Evolutionary conservation across 2,329 filamentous ascomycete genomes (phyloP).

Genomic region (Sarocladium strictum): DNA sequence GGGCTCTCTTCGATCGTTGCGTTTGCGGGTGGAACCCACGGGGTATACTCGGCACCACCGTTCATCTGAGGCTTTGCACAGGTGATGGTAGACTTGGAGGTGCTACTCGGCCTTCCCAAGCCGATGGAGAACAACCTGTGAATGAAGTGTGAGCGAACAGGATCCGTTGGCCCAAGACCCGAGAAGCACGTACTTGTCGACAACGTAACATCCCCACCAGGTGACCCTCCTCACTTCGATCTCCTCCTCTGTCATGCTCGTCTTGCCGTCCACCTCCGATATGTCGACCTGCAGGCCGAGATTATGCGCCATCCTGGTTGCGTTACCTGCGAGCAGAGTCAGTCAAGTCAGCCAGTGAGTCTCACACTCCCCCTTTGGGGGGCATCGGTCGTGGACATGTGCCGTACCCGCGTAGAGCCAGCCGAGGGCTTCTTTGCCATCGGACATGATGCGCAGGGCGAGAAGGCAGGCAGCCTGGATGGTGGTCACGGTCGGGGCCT

Average conservation of each 20-base stretch:
- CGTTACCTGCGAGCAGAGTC: conserved; percentile 18
- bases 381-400: too few species aligned
- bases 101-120: conserved; percentile 17
- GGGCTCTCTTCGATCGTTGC: not conserved
- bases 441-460: conserved; percentile 15
- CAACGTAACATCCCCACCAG: conserved; percentile 19
- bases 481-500: conserved; percentile 17
- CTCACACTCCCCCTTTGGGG: too few species aligned
- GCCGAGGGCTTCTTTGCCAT: conserved; percentile 18
- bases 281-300: conserved; percentile 19
- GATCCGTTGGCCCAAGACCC: not conserved
- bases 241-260: conserved; percentile 13
- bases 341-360: too few species aligned
- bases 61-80: conserved; percentile 15
- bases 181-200: conserved; percentile 16
- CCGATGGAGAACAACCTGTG: conserved; percentile 15
- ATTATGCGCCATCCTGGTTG: conserved; percentile 20
- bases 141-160: too few species aligned
- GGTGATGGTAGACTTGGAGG: conserved; percentile 13
- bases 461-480: conserved; percentile 18
- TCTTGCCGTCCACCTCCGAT: conserved; percentile 11
- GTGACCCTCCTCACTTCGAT: conserved; percentile 16
- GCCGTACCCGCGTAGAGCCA: too few species aligned
- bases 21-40: conserved; percentile 12
- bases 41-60: conserved; percentile 12